Evolutionary conservation across 495 filamentous ascomycete species (phyloP), one percentile per base, ranked within the genome.

Genomic region (Eremomyces bilateralis): DNA sequence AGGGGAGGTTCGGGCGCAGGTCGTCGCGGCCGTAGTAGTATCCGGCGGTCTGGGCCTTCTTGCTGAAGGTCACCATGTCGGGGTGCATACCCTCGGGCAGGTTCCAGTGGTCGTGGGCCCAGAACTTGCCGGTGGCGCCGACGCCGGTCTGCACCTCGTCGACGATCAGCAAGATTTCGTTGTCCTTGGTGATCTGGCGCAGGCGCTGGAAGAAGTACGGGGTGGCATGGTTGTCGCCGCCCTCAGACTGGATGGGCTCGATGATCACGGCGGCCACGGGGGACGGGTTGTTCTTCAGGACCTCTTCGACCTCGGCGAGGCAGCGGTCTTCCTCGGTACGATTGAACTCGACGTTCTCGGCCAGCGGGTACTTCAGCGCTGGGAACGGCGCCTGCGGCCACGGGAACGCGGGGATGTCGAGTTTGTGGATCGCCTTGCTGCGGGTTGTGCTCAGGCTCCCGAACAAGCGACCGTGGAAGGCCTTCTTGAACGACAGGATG

Each of bases 111-210:
- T 95, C 90, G 61, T 97, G 88, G 1, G 90, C 88, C 88, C 88
- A 97, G 73, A 95, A 95, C 53, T 79, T 83, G 38, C 88, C 88
- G 1, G 88, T 97, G 1, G 80, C 76, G 43, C 88, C 88, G 22
- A 97, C 76, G 53, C 88, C 88, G 12, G 88, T 97, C 61, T 97
- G 88, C 20, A 97, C 90, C 54, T 97, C 88, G 56, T 97, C 88
- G 39, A 97, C 85, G 52, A 97, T 97, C 49, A 97, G 67, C 32
- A 97, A 70, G 16, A 94, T 67, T 44, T 74, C 67, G 60, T 83
- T 76, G 51, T 76, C 79, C 59, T 73, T 73, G 29, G 88, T 94
- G 39, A 95, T 58, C 1, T 69, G 76, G 28, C 90, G 79, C 28
- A 97, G 71, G 34, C 79, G 79, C 22, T 59, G 69, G 73, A 97